These are phyloP conservation scores for Naganishia sp. DNA, from an alignment of 1,284 basidiomycete species.

Conservation along the genomic window DNA sequence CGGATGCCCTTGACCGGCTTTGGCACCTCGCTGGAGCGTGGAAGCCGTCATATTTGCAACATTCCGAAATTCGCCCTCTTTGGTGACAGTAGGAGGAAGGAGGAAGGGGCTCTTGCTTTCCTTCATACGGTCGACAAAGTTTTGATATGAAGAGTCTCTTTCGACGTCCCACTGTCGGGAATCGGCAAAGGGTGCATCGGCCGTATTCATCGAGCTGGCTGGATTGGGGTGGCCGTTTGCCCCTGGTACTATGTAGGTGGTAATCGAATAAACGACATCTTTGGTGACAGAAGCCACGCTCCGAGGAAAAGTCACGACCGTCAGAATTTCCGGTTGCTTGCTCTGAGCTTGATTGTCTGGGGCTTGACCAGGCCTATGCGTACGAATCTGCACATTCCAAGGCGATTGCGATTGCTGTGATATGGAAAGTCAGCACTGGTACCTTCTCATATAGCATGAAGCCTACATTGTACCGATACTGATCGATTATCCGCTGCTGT, in stretches of 20 bases:
- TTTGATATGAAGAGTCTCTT: slow-evolving; percentile 14
- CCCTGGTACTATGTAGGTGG: slow-evolving; percentile 1
- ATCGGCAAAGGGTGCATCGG: not conserved
- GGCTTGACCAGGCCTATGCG: slow-evolving; percentile 9
- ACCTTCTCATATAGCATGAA: not conserved
- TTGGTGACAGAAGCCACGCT: not conserved
- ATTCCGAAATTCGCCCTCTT: slow-evolving; percentile 26
- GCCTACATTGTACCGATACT: slow-evolving; percentile 15
- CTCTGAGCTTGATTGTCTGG: not conserved
- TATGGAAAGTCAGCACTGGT: not conserved
- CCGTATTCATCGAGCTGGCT: not conserved
- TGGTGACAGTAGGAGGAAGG: slow-evolving; percentile 6
- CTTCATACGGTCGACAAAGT: slow-evolving; percentile 22
- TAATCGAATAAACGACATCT: slow-evolving; percentile 25
- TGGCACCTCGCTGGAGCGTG: not conserved
- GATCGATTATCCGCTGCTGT: slow-evolving; percentile 20
- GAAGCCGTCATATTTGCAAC: slow-evolving; percentile 25
- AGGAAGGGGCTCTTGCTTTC: slow-evolving; percentile 17
- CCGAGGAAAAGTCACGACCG: slow-evolving; percentile 10
- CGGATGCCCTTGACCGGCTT: not conserved
- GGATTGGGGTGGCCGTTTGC: not conserved
- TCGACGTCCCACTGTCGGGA: slow-evolving; percentile 11
- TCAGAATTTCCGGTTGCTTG: slow-evolving; percentile 18
- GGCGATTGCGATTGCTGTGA: slow-evolving; percentile 8
- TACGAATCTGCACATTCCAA: slow-evolving; percentile 15